Percentiles rank a stretch among this genome's conserved stretches.
phyloP scores from a whole-genome alignment of 345 rosid genomes.

The Eucalyptus melliodora region DNA sequence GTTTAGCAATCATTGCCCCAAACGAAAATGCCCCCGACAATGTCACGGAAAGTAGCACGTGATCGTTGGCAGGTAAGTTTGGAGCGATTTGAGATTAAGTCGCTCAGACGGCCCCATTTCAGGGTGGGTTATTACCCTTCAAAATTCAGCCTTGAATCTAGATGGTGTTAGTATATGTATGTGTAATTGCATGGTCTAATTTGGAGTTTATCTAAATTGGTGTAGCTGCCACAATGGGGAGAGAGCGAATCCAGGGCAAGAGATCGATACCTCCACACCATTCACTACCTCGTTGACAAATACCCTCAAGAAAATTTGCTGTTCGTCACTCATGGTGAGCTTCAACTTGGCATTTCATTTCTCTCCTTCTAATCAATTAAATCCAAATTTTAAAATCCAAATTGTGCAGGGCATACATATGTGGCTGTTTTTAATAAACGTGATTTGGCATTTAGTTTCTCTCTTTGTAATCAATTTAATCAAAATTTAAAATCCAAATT shows the following conservation, averaged over 20 bases:
- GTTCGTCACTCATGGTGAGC: conserved; percentile 76
- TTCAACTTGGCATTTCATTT: background rate
- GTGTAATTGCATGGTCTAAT: background rate
- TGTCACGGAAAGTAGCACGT: background rate
- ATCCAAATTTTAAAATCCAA: background rate
- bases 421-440: background rate
- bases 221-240: conserved; percentile 68
- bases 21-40: background rate
- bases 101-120: background rate
- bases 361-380: background rate
- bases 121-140: background rate
- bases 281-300: conserved; percentile 54
- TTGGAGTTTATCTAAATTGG: background rate
- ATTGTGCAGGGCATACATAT: background rate
- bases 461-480: background rate
- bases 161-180: background rate
- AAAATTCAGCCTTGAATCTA: background rate
- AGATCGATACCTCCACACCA: conserved; percentile 29
- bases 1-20: background rate
- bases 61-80: background rate
- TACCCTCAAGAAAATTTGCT: conserved; percentile 75
- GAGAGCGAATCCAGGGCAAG: conserved; percentile 30
- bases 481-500: background rate
- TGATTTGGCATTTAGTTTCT: too few relatives aligned
- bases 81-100: background rate